Conservation (phyloP, 371 early-diverging fungal genomes). For the Mortierella sp. region DNA sequence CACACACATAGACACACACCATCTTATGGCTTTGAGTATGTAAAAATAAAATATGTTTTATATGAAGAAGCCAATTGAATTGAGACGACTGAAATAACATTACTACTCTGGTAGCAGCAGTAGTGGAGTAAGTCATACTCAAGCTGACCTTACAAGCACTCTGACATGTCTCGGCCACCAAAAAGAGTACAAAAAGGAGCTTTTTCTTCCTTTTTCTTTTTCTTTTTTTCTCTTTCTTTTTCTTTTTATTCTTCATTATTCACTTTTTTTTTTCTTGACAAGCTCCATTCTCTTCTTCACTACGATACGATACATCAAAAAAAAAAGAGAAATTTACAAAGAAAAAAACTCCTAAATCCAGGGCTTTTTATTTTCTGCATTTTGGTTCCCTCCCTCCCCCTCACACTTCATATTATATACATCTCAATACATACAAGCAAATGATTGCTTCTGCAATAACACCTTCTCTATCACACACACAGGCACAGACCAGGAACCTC, state of each 20-base stretch:
- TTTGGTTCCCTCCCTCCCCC: no score
- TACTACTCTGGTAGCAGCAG: background rate
- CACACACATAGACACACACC: background rate
- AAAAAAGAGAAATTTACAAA: background rate
- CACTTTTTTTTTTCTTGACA: background rate
- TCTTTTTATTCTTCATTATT: background rate
- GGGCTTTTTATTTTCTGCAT: background rate
- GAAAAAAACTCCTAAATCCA: constrained; percentile 1
- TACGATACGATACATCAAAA: background rate
- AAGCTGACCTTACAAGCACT: background rate
- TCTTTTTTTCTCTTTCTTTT: constrained; percentile 10
- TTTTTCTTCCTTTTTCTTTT: background rate
- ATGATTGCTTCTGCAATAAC: constrained; percentile 23
- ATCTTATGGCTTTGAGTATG: background rate
- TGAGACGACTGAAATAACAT: background rate
- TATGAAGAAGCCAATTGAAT: background rate
- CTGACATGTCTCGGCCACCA: constrained; percentile 1
- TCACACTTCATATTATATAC: background rate
- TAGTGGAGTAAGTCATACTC: background rate
- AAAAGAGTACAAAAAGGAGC: constrained; percentile 26
- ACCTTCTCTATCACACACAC: constrained; percentile 13
- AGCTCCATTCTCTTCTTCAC: background rate
- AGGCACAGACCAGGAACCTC: constrained; percentile 47
- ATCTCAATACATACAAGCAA: background rate
- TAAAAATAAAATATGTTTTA: background rate